Evolutionary conservation across 345 rosid genomes (phyloP), one percentile per base, ranked within the genome.

Genomic region (Microcos paniculata): DNA sequence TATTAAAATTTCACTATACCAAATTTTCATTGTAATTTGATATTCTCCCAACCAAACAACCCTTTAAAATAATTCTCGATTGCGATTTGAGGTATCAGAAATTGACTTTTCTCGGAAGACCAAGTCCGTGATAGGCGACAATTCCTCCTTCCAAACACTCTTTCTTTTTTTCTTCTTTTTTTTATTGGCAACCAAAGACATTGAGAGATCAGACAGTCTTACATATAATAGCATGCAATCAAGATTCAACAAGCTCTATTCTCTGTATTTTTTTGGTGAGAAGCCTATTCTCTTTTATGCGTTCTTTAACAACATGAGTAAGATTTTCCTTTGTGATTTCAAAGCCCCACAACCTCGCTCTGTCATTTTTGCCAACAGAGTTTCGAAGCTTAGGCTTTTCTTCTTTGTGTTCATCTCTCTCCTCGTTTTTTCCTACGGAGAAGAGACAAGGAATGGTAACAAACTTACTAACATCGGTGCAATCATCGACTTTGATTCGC

Each of bases 381-480:
- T 53, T 31, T 62, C 66, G 35, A 76, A 66, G 70, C 67, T 48
- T 72, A 59, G 72, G 64, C 43, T 73, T 55, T 49, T 53, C 59
- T 10, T 66, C n/a, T 24, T 35, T 42, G 67, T 43, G 21, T 15
- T 84, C 58, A 18, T 74, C 31, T 30, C 55, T 35, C 1, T 38
- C 24, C 59, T 69, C 31, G 0, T 80, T 28, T 31, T 51, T 43
- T 35, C 65, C 33, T 0, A 24, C 77, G 89, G 83, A 70, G 71
- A 51, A 46, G 74, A 75, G 43, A 62, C 78, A n/a, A 14, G 48
- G 26, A 52, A 33, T 12, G 30, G 3, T 11, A 10, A 30, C 58
- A 63, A 26, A 63, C 11, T 72, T 23, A 72, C 73, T 6, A 76
- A 84, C 63, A 78, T 88, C 35, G 90, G 91, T 9, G 89, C 81